Percentiles rank a stretch among this genome's conserved stretches.
Conservation (phyloP, 495 filamentous ascomycete genomes). For the Penicillium psychrofluorescens region DNA sequence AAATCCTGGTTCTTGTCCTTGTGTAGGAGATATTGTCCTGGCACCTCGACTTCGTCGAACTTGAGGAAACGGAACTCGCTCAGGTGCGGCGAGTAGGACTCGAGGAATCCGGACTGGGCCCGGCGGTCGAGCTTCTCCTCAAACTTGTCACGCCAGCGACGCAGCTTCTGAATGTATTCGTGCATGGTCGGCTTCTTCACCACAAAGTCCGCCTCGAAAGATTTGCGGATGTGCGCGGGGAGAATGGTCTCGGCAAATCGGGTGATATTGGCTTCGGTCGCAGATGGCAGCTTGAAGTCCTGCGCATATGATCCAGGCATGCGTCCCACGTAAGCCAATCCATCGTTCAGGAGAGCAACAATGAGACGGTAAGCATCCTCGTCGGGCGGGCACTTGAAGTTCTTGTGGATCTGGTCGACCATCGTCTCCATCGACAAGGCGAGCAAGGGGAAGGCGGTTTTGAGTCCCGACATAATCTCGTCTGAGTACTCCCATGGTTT, state of each 20-base stretch:
- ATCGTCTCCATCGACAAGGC: constrained; percentile 98
- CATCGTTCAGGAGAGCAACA: constrained; percentile 92
- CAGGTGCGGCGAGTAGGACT: constrained; percentile 76
- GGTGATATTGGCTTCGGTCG: constrained; percentile 92
- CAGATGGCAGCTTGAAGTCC: constrained; percentile 80
- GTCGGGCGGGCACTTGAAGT: constrained; percentile 97
- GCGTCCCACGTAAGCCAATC: constrained; percentile 77
- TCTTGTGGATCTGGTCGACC: constrained; percentile 96
- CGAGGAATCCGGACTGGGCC: constrained; percentile 58
- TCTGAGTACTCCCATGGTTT: constrained; percentile 95
- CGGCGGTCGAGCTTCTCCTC: constrained; percentile 96
- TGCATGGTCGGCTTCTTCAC: constrained; percentile 87
- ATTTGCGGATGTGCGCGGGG: constrained; percentile 82
- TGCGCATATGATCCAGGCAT: constrained; percentile 78
- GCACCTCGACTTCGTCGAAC: constrained; percentile 97
- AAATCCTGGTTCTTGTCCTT: constrained; percentile 99
- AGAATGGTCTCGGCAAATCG: constrained; percentile 95
- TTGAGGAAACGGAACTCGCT: constrained; percentile 96
- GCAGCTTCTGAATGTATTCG: constrained; percentile 94
- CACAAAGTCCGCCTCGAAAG: constrained; percentile 96
- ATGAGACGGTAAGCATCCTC: constrained; percentile 98
- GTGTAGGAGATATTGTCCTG: constrained; percentile 92
- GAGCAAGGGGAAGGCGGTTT: constrained; percentile 92
- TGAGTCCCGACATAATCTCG: constrained; percentile 86
- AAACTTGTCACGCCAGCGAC: constrained; percentile 95